Percentiles rank a stretch among this genome's conserved stretches.
phyloP scores from a whole-genome alignment of 163 green algal species.

The Botryococcus braunii region DNA sequence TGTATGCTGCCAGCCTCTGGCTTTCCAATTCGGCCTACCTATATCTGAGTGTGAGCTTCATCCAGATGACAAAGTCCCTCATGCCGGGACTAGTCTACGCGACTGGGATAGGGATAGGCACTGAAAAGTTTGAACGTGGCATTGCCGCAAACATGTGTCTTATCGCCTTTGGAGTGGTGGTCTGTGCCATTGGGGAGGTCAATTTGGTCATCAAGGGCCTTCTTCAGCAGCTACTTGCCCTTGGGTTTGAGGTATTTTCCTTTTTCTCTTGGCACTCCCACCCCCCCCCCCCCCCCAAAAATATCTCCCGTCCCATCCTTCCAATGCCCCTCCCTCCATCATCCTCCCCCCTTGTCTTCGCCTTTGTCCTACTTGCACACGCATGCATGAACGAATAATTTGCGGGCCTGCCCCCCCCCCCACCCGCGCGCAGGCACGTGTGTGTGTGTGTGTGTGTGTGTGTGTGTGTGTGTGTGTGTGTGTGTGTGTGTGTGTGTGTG shows the following conservation, averaged over 20 bases:
- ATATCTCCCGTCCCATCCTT: not conserved
- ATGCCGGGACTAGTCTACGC: constrained; percentile 61
- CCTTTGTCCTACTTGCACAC: not conserved
- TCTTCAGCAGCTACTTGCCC: constrained; percentile 53
- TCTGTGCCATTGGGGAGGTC: constrained; percentile 76
- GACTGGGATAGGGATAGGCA: constrained; percentile 40
- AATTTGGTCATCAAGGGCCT: constrained; percentile 74
- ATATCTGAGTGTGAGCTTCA: constrained; percentile 77
- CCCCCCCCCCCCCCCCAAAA: not conserved
- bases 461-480: too few relatives aligned
- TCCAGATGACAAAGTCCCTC: constrained; percentile 67
- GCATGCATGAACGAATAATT: too few relatives aligned
- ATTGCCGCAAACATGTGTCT: constrained; percentile 63
- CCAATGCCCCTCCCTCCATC: not conserved
- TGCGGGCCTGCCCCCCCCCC: too few relatives aligned
- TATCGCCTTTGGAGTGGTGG: constrained; percentile 54
- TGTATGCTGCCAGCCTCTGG: constrained; percentile 72
- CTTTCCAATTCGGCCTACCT: constrained; percentile 71
- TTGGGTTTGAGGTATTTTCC: constrained; percentile 1
- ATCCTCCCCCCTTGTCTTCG: not conserved
- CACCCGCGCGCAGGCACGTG: too few relatives aligned
- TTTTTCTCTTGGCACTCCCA: not conserved
- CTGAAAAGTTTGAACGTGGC: constrained; percentile 30
- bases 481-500: too few relatives aligned
- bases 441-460: too few relatives aligned